Conservation (phyloP, 169 alveolate species). For the Eimeria praecox region DNA sequence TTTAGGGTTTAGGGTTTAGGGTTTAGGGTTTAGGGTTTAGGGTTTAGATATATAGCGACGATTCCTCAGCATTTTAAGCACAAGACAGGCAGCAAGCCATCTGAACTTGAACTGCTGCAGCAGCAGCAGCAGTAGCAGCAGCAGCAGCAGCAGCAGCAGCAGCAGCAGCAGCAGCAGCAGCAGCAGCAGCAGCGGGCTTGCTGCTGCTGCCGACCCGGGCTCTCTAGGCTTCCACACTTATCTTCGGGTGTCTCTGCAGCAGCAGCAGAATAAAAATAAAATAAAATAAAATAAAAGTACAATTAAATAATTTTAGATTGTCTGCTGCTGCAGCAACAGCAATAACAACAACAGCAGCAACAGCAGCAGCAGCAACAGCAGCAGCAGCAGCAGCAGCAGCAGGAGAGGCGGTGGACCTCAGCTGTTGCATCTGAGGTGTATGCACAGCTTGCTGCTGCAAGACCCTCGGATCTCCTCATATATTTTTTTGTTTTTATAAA, state of each 20-base stretch:
- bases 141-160: conserved; percentile 24
- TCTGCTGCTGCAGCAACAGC: not conserved
- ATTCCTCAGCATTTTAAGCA: not conserved
- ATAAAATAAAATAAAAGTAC: no score
- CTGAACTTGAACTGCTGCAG: not conserved
- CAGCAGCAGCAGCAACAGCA: conserved; percentile 24
- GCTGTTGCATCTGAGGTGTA: conserved; percentile 49
- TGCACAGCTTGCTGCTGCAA: not conserved
- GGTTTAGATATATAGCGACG: not conserved
- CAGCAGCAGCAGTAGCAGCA: conserved; percentile 32
- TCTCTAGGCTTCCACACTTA: not conserved
- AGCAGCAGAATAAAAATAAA: not conserved
- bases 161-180: not conserved
- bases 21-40: conserved; percentile 6
- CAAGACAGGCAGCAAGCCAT: not conserved
- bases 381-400: conserved; percentile 21
- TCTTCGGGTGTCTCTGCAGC: not conserved
- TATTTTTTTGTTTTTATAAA: not conserved
- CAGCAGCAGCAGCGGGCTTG: not conserved
- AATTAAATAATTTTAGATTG: not conserved
- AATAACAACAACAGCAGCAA: not conserved
- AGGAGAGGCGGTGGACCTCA: conserved; percentile 27
- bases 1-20: not conserved
- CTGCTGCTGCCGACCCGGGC: not conserved
- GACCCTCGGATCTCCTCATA: not conserved